Base-by-base conservation (phyloP, 352 stramenopile species). In the Phytopythium montanum region DNA sequence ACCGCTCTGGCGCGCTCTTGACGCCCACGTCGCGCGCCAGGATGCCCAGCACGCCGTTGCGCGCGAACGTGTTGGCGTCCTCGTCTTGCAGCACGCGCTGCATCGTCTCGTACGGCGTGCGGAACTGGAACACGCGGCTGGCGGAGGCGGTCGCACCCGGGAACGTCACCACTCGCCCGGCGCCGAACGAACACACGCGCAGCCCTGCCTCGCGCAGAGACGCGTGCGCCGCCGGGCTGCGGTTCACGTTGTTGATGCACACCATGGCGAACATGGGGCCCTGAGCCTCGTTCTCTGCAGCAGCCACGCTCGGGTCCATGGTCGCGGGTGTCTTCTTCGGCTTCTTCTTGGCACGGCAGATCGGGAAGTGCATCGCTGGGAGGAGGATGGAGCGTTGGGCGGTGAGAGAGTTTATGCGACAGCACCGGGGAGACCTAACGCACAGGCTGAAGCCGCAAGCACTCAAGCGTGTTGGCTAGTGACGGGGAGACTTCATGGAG, bases 191-290 rank as follows among this genome's bases (percentile, higher is more conserved):
- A 54, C 75, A 78, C 19, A 92, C 87, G 48, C 81, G 69, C 34
- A 95, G 50, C 0, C 86, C 85, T 9, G 73, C 79, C 6, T 68
- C 56, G 14, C 70, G 62, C 50, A 95, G 61, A 36, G 67, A 64
- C 31, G 71, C 76, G 61, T 95, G 85, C 33, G 86, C 87, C 29
- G 84, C 85, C 29, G 86, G 80, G 64, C 84, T 94, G 42, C 85
- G 77, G 59, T 95, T 95, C 36, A 95, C 86, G 64, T 95, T 95
- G 72, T 92, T 94, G 33, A 69, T 79, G 65, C 86, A 95, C 36
- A 95, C 76, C 69, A 95, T 85, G n/a, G 83, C 81, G 60, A 95
- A 95, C 53, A 58, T 50, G 25, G 53, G 34, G 0, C 41, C n/a
- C 8, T 23, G 31, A 21, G 6, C 14, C 4, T 25, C 19, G 9